These are phyloP conservation scores for Boletus reticuloceps DNA, from an alignment of 768 basidiomycete species.

Conservation along the genomic window DNA sequence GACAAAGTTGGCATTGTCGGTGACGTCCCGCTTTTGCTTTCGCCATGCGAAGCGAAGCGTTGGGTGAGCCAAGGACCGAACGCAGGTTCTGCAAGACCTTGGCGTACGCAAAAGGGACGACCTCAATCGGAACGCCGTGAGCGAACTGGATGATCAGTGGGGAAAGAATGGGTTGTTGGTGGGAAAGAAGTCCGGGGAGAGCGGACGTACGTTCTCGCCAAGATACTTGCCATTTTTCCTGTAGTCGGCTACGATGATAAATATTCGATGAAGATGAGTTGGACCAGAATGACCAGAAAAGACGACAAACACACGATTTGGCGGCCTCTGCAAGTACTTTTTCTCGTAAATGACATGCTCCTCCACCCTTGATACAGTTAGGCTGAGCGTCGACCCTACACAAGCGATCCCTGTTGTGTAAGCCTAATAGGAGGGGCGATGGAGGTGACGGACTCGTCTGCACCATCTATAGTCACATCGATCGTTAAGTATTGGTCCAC, in stretches of 20 bases:
- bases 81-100: slow-evolving; percentile 76
- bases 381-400: slow-evolving; percentile 78
- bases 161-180: background rate
- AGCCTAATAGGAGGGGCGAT: background rate
- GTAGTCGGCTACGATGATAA: slow-evolving; percentile 94
- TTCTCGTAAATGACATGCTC: slow-evolving; percentile 94
- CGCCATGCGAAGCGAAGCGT: slow-evolving; percentile 88
- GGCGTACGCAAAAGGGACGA: slow-evolving; percentile 94
- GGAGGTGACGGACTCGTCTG: slow-evolving; percentile 74
- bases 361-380: slow-evolving; percentile 96
- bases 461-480: slow-evolving; percentile 97
- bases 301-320: slow-evolving; percentile 49
- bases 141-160: slow-evolving; percentile 51
- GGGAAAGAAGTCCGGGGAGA: background rate
- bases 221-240: slow-evolving; percentile 86
- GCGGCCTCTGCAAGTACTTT: slow-evolving; percentile 98
- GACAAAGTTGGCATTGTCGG: slow-evolving; percentile 96
- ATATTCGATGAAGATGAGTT: slow-evolving; percentile 54
- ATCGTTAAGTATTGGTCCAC: slow-evolving; percentile 85
- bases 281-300: background rate
- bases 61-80: slow-evolving; percentile 57
- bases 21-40: slow-evolving; percentile 87
- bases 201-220: slow-evolving; percentile 70
- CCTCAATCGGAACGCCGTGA: slow-evolving; percentile 93
- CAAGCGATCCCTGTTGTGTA: background rate